phyloP scores from a whole-genome alignment of 2,329 filamentous ascomycete species.

The Corinectria fuckeliana region DNA sequence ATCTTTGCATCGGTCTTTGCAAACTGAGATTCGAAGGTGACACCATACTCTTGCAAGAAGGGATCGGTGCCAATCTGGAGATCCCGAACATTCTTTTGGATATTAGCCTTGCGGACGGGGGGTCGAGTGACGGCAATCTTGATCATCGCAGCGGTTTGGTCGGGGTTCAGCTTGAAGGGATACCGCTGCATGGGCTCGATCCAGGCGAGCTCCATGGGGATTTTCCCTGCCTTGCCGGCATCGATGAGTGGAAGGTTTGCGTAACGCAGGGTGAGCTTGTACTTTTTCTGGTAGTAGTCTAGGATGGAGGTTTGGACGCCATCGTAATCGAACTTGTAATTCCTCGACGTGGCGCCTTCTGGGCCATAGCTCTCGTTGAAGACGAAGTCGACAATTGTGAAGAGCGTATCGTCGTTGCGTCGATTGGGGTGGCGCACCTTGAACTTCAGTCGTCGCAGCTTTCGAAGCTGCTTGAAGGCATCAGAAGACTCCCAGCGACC shows the following conservation, averaged over 20 bases:
- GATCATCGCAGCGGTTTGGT: conserved; percentile 86
- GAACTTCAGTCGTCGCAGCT: conserved; percentile 63
- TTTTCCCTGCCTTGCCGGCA: conserved; percentile 59
- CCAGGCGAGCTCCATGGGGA: conserved; percentile 68
- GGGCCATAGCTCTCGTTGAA: conserved; percentile 52
- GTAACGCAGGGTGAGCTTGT: conserved; percentile 56
- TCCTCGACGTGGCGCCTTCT: conserved; percentile 57
- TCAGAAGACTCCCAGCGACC: conserved; percentile 50
- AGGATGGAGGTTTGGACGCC: conserved; percentile 53
- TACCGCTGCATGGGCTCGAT: conserved; percentile 65
- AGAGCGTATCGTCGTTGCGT: conserved; percentile 52
- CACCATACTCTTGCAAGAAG: conserved; percentile 74
- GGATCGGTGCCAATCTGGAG: conserved; percentile 74
- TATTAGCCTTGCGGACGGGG: conserved; percentile 67
- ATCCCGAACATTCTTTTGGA: conserved; percentile 61
- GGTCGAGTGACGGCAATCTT: conserved; percentile 88
- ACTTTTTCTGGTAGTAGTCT: conserved; percentile 64
- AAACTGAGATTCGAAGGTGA: conserved; percentile 71
- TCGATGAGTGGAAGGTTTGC: conserved; percentile 63
- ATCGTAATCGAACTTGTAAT: conserved; percentile 61
- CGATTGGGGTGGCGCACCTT: conserved; percentile 58
- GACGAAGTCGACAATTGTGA: conserved; percentile 59
- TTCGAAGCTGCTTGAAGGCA: conserved; percentile 61
- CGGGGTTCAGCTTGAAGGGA: conserved; percentile 64
- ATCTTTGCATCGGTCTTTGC: conserved; percentile 73